These are phyloP conservation scores for Pseudohalonectria lignicola DNA, from an alignment of 2,329 filamentous ascomycete species.

Conservation along the genomic window DNA sequence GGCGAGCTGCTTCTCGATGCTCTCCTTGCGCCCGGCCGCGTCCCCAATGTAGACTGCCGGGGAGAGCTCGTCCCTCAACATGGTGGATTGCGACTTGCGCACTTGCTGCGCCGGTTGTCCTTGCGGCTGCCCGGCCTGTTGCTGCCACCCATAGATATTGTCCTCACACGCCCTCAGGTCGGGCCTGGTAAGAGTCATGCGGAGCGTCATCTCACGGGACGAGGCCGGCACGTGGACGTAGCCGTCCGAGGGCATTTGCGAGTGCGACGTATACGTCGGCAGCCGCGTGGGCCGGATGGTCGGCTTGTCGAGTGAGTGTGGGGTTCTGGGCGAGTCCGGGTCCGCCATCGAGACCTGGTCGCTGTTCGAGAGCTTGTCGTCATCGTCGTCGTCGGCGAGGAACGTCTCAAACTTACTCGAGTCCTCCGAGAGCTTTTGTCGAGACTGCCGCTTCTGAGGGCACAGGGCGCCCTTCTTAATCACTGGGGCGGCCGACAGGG, in stretches of 20 bases:
- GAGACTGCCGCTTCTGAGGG: slow-evolving; percentile 13
- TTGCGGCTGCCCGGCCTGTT: slow-evolving; percentile 17
- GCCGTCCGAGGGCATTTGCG: slow-evolving; percentile 19
- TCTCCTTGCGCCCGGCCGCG: slow-evolving; percentile 32
- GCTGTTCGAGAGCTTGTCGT: slow-evolving; percentile 44
- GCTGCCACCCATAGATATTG: slow-evolving; percentile 60
- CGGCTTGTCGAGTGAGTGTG: slow-evolving; percentile 31
- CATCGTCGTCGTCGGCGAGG: slow-evolving; percentile 26
- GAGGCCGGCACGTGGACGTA: slow-evolving; percentile 41
- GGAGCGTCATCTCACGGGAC: slow-evolving; percentile 84
- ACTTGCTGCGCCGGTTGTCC: slow-evolving; percentile 24
- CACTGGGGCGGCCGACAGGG: slow-evolving; percentile 18
- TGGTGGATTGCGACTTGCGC: slow-evolving; percentile 18
- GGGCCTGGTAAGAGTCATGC: slow-evolving; percentile 87
- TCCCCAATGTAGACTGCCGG: slow-evolving; percentile 19
- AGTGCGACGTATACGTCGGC: slow-evolving; percentile 14
- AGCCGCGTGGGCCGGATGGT: slow-evolving; percentile 16
- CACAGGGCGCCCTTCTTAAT: slow-evolving; percentile 14
- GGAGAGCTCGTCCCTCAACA: slow-evolving; percentile 20
- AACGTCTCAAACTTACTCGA: slow-evolving; percentile 39
- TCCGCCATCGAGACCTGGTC: slow-evolving; percentile 44
- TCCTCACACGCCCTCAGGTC: slow-evolving; percentile 71
- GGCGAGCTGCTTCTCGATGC: slow-evolving; percentile 40
- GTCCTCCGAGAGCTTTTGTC: slow-evolving; percentile 24
- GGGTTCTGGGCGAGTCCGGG: slow-evolving; percentile 48